These are phyloP conservation scores for Kwoniella botswanensis DNA, from an alignment of 768 basidiomycete genomes.

Conservation along the genomic window DNA sequence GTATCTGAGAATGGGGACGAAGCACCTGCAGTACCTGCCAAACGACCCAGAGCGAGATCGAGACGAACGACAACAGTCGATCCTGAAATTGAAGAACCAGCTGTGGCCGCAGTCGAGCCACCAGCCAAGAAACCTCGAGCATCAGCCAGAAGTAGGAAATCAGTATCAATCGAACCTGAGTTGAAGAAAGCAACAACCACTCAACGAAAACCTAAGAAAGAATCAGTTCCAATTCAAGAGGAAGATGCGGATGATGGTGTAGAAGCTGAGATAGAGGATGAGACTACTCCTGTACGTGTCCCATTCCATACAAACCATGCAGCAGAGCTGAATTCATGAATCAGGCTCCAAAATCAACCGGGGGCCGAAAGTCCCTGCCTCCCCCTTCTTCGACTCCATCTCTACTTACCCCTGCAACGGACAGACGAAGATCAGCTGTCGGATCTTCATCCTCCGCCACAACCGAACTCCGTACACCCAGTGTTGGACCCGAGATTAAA, in stretches of 20 bases:
- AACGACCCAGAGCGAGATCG: conserved; percentile 25
- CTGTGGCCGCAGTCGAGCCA: not conserved
- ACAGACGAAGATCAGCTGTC: conserved; percentile 15
- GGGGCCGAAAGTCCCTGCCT: conserved; percentile 25
- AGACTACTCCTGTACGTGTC: conserved; percentile 24
- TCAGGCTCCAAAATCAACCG: conserved; percentile 27
- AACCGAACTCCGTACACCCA: conserved; percentile 22
- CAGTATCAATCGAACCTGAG: conserved; percentile 19
- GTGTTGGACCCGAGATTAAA: conserved; percentile 10
- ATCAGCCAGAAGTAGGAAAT: conserved; percentile 10
- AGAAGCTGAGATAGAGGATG: conserved; percentile 26
- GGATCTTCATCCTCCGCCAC: conserved; percentile 20
- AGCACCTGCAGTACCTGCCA: conserved; percentile 23
- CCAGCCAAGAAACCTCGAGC: conserved; percentile 23
- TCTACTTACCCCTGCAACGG: not conserved
- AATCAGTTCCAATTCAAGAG: not conserved
- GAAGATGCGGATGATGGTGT: conserved; percentile 25
- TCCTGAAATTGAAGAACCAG: conserved; percentile 11
- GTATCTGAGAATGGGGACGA: conserved; percentile 41
- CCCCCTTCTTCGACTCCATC: conserved; percentile 26
- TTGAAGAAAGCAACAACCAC: conserved; percentile 17
- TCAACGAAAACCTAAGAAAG: conserved; percentile 15
- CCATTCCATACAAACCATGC: not conserved
- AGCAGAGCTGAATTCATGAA: no score
- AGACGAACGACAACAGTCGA: conserved; percentile 11